Conservation (phyloP, 768 basidiomycete genomes). For the Boletellus ananas region DNA sequence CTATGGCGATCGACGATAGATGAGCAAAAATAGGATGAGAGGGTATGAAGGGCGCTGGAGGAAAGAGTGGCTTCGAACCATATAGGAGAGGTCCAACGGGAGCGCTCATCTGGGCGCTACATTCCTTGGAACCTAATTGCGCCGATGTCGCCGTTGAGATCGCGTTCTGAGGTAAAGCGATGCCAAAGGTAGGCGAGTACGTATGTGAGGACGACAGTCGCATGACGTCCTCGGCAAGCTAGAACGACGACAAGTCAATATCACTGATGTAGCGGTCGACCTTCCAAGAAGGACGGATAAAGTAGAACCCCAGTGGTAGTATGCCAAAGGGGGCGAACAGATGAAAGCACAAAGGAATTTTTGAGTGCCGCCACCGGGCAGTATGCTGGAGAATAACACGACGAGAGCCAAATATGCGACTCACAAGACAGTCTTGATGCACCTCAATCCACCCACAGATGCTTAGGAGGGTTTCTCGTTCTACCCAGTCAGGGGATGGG, state of each 20-base stretch:
- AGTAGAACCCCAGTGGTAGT: constrained; percentile 2
- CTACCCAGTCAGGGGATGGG: constrained; percentile 74
- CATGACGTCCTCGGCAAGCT: constrained; percentile 26
- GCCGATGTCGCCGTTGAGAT: constrained; percentile 22
- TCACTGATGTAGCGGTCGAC: not conserved
- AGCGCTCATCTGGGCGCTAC: constrained; percentile 18
- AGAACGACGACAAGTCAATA: constrained; percentile 19
- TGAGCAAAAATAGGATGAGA: constrained; percentile 69
- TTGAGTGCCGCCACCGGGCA: not conserved
- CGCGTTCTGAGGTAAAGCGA: constrained; percentile 37
- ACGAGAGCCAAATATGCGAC: constrained; percentile 27
- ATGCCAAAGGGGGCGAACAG: not conserved
- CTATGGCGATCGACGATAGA: constrained; percentile 54
- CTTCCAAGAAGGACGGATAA: constrained; percentile 6
- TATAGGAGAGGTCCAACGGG: constrained; percentile 42
- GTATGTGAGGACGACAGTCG: constrained; percentile 35
- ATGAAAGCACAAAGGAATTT: constrained; percentile 3
- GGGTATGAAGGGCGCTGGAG: constrained; percentile 73
- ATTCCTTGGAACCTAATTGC: constrained; percentile 26
- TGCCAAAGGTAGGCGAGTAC: constrained; percentile 45
- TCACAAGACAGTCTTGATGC: constrained; percentile 60
- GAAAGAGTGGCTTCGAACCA: constrained; percentile 57
- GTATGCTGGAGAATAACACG: not conserved
- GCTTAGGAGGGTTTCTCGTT: constrained; percentile 67
- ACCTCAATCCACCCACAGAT: constrained; percentile 72